Conservation (phyloP, 352 stramenopile species). For the Phytopythium ostracodes region DNA sequence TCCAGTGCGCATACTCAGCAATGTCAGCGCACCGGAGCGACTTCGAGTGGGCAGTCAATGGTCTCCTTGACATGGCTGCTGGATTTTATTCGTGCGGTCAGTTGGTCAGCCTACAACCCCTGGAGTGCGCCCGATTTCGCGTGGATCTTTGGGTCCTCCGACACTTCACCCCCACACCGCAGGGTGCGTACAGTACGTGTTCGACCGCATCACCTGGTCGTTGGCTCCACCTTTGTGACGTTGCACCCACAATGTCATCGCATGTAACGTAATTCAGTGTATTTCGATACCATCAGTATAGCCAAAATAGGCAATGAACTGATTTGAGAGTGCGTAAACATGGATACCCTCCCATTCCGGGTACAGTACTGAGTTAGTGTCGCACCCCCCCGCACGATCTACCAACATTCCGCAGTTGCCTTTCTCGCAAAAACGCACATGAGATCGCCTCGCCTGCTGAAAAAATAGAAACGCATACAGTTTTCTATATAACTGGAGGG, state of each 20-base stretch:
- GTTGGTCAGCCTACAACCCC: too few relatives aligned
- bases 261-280: not conserved
- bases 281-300: not conserved
- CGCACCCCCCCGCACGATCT: not conserved
- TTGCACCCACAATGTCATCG: not conserved
- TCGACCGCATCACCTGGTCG: too few relatives aligned
- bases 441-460: not conserved
- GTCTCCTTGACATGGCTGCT: not conserved
- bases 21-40: too few relatives aligned
- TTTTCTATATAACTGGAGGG: not conserved
- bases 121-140: not conserved
- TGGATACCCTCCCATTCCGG: not conserved
- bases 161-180: not conserved
- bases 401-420: not conserved
- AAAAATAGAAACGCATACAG: not conserved
- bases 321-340: constrained; percentile 5
- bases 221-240: not conserved
- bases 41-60: too few relatives aligned
- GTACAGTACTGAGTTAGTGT: not conserved
- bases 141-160: not conserved
- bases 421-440: not conserved
- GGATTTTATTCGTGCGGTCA: not conserved
- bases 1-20: too few relatives aligned
- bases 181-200: not conserved
- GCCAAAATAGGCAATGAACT: not conserved